phyloP scores from a whole-genome alignment of 805 yeast genomes.

The Maudiozyma saulgeensis region DNA sequence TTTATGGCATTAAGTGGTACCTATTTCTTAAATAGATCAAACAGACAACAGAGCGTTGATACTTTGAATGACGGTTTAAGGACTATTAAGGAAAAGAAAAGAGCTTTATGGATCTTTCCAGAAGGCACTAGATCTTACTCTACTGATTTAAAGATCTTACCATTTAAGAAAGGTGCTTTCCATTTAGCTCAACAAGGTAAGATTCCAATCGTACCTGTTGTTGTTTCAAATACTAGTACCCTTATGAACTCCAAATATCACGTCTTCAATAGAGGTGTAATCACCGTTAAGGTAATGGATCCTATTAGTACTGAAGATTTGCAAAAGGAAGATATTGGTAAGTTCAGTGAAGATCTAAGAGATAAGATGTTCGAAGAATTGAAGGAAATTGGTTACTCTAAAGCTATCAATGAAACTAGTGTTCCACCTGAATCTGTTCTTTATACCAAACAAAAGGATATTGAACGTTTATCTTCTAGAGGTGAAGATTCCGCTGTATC shows the following conservation, averaged over 20 bases:
- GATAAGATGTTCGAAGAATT: conserved; percentile 43
- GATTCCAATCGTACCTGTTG: conserved; percentile 82
- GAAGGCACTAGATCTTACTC: conserved; percentile 93
- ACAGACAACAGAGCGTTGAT: conserved; percentile 62
- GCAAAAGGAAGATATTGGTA: conserved; percentile 60
- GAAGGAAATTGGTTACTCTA: conserved; percentile 32
- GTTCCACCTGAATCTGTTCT: conserved; percentile 17
- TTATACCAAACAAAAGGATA: neutral
- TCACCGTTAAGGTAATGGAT: conserved; percentile 67
- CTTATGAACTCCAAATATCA: conserved; percentile 51
- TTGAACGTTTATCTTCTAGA: neutral
- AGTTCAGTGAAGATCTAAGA: conserved; percentile 47
- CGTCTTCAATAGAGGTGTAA: conserved; percentile 69
- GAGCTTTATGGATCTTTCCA: conserved; percentile 84
- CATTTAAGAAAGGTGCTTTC: conserved; percentile 96
- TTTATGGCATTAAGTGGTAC: conserved; percentile 89
- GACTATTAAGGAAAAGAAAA: conserved; percentile 49
- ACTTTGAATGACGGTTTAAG: conserved; percentile 65
- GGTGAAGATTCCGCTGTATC: neutral
- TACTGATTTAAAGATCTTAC: conserved; percentile 57
- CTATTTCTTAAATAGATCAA: conserved; percentile 77
- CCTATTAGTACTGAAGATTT: conserved; percentile 68
- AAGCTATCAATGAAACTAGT: conserved; percentile 24
- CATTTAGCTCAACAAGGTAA: conserved; percentile 90
- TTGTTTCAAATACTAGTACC: conserved; percentile 75